A percentile compares a stretch with the other conserved stretches of the same genome.
These are phyloP conservation scores for Gossypium australe DNA, from an alignment of 345 rosid genomes.

Conservation along the genomic window DNA sequence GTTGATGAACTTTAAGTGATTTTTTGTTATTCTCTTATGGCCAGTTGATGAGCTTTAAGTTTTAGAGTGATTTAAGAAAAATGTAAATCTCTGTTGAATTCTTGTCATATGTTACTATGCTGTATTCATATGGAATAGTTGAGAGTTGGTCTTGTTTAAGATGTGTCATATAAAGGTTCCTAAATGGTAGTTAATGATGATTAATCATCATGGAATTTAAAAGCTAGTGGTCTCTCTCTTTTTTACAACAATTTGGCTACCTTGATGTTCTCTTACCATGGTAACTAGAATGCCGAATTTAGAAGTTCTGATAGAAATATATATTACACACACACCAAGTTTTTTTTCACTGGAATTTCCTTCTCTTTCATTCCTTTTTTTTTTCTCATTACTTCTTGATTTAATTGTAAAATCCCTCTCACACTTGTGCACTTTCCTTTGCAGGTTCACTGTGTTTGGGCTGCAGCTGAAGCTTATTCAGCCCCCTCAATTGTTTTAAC, in stretches of 20 bases:
- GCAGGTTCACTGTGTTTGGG: slow-evolving; percentile 99
- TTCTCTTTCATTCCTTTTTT: background rate
- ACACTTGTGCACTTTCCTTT: slow-evolving; percentile 12
- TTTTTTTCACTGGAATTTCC: background rate
- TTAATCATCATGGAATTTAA: background rate
- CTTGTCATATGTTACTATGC: background rate
- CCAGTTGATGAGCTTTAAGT: no score
- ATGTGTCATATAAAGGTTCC: background rate
- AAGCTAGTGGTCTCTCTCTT: background rate
- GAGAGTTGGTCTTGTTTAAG: background rate
- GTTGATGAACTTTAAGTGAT: no score
- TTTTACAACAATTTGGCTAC: background rate
- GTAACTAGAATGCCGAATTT: background rate
- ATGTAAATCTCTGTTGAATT: background rate
- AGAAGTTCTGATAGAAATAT: background rate
- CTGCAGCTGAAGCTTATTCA: slow-evolving; percentile 99
- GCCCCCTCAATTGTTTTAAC: slow-evolving; percentile 98
- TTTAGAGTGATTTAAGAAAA: background rate
- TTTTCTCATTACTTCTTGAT: background rate
- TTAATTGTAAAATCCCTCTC: background rate
- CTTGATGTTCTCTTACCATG: background rate
- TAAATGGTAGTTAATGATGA: background rate
- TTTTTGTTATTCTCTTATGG: no score
- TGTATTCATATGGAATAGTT: background rate
- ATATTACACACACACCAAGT: no score